Percentiles rank a stretch among this genome's conserved stretches.
Conservation (phyloP, 1,284 basidiomycete species). For the Abortiporus biennis region DNA sequence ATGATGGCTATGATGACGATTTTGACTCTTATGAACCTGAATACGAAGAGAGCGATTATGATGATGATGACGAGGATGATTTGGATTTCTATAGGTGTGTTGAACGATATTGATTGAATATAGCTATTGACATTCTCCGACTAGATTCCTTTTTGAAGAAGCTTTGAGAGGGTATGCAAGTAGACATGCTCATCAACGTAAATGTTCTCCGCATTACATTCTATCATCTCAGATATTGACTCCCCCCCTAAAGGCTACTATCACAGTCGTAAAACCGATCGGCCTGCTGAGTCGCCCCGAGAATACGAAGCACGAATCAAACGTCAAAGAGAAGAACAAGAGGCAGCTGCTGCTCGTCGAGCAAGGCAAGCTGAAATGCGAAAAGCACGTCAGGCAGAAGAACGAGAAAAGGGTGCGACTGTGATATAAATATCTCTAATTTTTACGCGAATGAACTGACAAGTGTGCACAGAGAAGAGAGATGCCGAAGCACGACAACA, state of each 20-base stretch:
- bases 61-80: slow-evolving; percentile 24
- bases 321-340: slow-evolving; percentile 43
- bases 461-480: slow-evolving; percentile 36
- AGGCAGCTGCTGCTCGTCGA: slow-evolving; percentile 44
- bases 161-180: slow-evolving; percentile 29
- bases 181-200: slow-evolving; percentile 23
- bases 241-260: too few species aligned
- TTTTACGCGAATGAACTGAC: slow-evolving; percentile 3
- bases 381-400: slow-evolving; percentile 38
- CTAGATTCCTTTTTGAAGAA: slow-evolving; percentile 44
- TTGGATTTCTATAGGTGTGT: slow-evolving; percentile 39
- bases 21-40: slow-evolving; percentile 24
- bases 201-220: slow-evolving; percentile 6
- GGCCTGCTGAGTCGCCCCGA: slow-evolving; percentile 36
- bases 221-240: neutral
- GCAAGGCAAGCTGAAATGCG: slow-evolving; percentile 37
- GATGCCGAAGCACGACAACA: slow-evolving; percentile 54
- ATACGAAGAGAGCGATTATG: slow-evolving; percentile 26
- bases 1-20: slow-evolving; percentile 28
- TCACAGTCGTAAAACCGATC: slow-evolving; percentile 11
- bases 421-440: slow-evolving; percentile 1
- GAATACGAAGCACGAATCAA: slow-evolving; percentile 47
- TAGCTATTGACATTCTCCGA: too few species aligned
- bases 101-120: too few species aligned
- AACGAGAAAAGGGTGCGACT: slow-evolving; percentile 47